phyloP scores from a whole-genome alignment of 306 rosid species.

The Casuarina cunninghamiana region DNA sequence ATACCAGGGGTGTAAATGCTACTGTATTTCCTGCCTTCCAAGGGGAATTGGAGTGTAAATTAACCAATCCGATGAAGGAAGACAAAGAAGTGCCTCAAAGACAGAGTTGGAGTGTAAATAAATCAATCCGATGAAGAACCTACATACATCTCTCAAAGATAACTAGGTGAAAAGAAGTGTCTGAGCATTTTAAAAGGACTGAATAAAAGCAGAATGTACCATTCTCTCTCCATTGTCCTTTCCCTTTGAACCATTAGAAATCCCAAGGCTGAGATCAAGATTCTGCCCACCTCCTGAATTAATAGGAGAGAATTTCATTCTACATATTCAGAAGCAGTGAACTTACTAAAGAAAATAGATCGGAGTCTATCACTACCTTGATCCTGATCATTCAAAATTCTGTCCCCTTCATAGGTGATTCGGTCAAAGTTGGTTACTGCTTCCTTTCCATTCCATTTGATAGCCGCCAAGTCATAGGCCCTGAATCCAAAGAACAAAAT shows the following conservation, averaged over 20 bases:
- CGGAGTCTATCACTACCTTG: constrained; percentile 43
- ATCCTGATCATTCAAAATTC: constrained; percentile 43
- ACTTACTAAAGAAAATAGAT: background rate
- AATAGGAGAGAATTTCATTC: background rate
- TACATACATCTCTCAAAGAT: background rate
- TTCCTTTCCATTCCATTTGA: constrained; percentile 78
- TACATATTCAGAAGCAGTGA: background rate
- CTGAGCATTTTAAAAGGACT: background rate
- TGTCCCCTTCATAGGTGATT: constrained; percentile 54
- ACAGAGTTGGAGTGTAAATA: background rate
- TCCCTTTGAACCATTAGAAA: constrained; percentile 33
- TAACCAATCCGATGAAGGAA: background rate
- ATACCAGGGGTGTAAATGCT: background rate
- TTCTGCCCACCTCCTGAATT: constrained; percentile 44
- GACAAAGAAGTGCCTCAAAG: constrained; percentile 30
- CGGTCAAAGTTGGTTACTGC: constrained; percentile 84
- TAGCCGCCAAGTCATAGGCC: constrained; percentile 92
- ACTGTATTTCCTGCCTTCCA: background rate
- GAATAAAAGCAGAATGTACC: constrained; percentile 14
- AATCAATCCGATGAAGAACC: background rate
- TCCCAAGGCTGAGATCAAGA: constrained; percentile 58
- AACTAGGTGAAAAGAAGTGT: background rate
- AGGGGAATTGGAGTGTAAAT: background rate
- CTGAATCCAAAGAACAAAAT: constrained; percentile 44
- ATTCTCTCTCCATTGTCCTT: constrained; percentile 21